Conservation (phyloP, 2,329 filamentous ascomycete genomes). For the Paramyrothecium roridum region DNA sequence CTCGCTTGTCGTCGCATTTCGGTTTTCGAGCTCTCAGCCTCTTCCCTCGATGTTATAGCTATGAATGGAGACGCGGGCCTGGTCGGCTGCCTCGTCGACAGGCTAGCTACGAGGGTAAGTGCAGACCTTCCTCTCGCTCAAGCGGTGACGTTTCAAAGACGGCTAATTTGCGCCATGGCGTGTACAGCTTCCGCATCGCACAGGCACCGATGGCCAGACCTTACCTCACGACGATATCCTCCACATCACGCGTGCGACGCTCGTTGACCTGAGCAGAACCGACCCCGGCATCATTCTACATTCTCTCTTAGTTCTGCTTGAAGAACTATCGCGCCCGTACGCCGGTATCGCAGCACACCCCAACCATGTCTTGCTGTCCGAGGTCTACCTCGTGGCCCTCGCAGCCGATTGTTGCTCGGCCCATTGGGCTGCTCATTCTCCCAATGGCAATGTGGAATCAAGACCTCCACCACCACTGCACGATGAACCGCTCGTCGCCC, state of each 20-base stretch:
- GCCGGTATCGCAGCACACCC: constrained; percentile 50
- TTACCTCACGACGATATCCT: constrained; percentile 60
- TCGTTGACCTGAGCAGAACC: constrained; percentile 56
- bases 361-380: constrained; percentile 58
- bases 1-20: not conserved
- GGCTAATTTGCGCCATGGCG: constrained; percentile 19
- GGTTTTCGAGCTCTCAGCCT: not conserved
- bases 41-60: constrained; percentile 11
- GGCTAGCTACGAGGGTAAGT: constrained; percentile 58
- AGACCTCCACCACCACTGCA: constrained; percentile 34
- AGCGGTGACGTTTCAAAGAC: constrained; percentile 1
- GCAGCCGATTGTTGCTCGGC: constrained; percentile 63
- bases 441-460: constrained; percentile 13
- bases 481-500: constrained; percentile 47
- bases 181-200: constrained; percentile 62
- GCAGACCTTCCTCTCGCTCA: not conserved
- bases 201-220: constrained; percentile 53
- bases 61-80: constrained; percentile 61
- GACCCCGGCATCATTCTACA: constrained; percentile 54
- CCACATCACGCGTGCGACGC: constrained; percentile 56
- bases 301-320: constrained; percentile 53
- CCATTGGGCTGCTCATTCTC: constrained; percentile 50
- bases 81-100: constrained; percentile 60
- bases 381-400: constrained; percentile 61
- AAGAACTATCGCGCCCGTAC: constrained; percentile 56